Conservation (phyloP, 345 rosid genomes). For the Raphanus sativus region DNA sequence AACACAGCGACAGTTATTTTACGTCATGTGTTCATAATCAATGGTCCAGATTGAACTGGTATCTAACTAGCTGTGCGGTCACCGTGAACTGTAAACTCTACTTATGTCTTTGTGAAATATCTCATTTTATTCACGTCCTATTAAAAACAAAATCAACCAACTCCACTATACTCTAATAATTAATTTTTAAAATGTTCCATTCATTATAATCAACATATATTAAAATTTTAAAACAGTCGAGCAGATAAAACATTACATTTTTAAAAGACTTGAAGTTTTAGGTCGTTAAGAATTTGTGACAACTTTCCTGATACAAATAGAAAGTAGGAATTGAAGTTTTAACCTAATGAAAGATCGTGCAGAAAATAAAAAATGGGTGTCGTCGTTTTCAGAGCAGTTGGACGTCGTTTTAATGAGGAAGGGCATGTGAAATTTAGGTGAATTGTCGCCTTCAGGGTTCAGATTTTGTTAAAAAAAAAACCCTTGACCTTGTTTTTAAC, state of each 20-base stretch:
- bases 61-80: background rate
- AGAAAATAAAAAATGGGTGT: background rate
- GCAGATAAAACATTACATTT: background rate
- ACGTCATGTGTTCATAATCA: background rate
- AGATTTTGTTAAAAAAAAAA: constrained; percentile 8
- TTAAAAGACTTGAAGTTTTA: background rate
- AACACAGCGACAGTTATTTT: background rate
- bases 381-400: constrained; percentile 36
- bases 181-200: background rate
- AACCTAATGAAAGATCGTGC: background rate
- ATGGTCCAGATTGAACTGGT: background rate
- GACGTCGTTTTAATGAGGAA: constrained; percentile 33
- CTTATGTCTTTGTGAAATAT: background rate
- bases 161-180: background rate
- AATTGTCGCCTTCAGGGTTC: constrained; percentile 16
- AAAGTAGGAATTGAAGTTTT: background rate
- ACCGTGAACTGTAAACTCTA: background rate
- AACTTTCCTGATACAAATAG: background rate
- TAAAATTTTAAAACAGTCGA: background rate
- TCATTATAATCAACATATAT: background rate
- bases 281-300: background rate
- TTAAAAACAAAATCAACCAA: background rate
- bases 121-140: background rate
- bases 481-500: background rate
- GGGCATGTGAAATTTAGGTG: constrained; percentile 33